These are phyloP conservation scores for Talaromyces albobiverticillius DNA, from an alignment of 2,329 filamentous ascomycete genomes.

Conservation along the genomic window DNA sequence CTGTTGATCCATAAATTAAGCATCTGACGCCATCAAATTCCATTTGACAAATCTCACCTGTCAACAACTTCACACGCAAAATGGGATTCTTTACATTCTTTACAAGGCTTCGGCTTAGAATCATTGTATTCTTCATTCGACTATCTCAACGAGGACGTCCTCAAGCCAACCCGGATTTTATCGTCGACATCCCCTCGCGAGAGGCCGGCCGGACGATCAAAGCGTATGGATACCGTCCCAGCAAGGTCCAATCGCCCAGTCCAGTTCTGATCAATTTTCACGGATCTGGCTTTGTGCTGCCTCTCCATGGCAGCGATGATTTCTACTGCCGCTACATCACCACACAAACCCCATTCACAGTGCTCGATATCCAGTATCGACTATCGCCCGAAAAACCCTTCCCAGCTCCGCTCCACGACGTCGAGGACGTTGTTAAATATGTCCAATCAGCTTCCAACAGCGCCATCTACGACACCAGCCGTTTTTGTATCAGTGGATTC, in stretches of 20 bases:
- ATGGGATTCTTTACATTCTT: background rate
- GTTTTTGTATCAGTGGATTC: slow-evolving; percentile 37
- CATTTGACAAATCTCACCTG: too few species aligned
- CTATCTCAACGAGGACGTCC: background rate
- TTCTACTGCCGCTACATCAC: slow-evolving; percentile 48
- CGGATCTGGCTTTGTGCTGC: slow-evolving; percentile 10
- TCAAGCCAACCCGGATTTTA: slow-evolving; percentile 16
- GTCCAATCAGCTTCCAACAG: slow-evolving; percentile 20
- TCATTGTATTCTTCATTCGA: slow-evolving; percentile 7
- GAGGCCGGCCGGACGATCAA: slow-evolving; percentile 8
- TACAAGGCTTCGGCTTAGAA: slow-evolving; percentile 1
- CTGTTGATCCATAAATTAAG: too few species aligned
- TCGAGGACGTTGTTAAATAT: slow-evolving; percentile 41
- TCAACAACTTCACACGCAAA: background rate
- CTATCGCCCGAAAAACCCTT: slow-evolving; percentile 48
- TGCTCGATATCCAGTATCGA: slow-evolving; percentile 48
- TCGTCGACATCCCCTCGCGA: slow-evolving; percentile 10
- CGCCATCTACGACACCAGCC: slow-evolving; percentile 26
- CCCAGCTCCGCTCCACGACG: slow-evolving; percentile 47
- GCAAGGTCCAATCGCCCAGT: background rate
- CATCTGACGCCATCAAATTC: too few species aligned
- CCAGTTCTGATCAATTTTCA: slow-evolving; percentile 11
- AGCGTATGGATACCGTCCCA: slow-evolving; percentile 6
- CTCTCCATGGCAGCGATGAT: slow-evolving; percentile 26
- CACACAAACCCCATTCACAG: slow-evolving; percentile 40